These are phyloP conservation scores for Lepidium africanum DNA, from an alignment of 345 rosid species.

Conservation along the genomic window DNA sequence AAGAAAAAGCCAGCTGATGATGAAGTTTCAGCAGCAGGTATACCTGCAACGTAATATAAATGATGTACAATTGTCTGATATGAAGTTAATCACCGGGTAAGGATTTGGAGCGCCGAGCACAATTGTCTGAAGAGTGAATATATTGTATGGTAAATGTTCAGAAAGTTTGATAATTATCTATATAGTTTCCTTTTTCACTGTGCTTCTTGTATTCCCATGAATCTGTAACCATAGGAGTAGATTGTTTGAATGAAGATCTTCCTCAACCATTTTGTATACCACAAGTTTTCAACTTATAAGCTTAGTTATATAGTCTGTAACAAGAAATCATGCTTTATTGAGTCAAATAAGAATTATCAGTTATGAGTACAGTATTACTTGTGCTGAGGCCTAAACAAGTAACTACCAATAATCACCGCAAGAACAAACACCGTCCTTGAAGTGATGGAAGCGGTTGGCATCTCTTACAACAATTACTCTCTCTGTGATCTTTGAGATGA, in stretches of 20 bases:
- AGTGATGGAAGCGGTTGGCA: conserved; percentile 79
- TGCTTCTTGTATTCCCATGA: conserved; percentile 9
- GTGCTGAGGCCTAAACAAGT: background rate
- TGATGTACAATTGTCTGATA: background rate
- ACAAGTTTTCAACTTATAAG: background rate
- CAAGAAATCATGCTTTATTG: background rate
- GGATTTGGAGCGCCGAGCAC: background rate
- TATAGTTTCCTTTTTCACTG: conserved; percentile 9
- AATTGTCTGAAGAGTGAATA: background rate
- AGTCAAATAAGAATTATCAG: background rate
- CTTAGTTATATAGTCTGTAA: background rate
- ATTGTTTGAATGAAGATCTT: background rate
- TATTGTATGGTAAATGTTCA: background rate
- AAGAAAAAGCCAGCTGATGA: conserved; percentile 41
- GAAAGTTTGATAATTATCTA: background rate
- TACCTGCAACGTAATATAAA: conserved; percentile 7
- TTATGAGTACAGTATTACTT: background rate
- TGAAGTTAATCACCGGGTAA: background rate
- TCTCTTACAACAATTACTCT: conserved; percentile 75
- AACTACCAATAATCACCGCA: conserved; percentile 77
- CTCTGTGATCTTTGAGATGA: conserved; percentile 58
- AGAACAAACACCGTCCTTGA: conserved; percentile 65
- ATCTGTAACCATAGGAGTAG: conserved; percentile 15
- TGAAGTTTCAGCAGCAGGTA: conserved; percentile 47
- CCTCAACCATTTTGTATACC: background rate